Conservation (phyloP, 2,329 filamentous ascomycete genomes). For the Didymella lethalis region DNA sequence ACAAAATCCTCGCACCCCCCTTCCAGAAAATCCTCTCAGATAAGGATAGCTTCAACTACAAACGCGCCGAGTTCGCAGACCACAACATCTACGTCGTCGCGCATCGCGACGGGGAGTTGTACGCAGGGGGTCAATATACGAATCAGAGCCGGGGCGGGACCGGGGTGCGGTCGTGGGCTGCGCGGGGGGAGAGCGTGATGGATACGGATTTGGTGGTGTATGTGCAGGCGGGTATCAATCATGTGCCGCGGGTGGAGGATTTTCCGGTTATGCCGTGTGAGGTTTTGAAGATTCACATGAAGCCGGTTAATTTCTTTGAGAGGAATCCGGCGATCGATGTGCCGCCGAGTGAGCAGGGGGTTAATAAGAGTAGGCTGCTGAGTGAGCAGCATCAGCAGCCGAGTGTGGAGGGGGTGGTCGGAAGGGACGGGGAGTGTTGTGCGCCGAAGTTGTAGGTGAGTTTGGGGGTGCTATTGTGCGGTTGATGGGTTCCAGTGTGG, state of each 20-base stretch:
- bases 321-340: constrained; percentile 68
- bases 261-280: constrained; percentile 68
- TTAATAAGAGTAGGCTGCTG: constrained; percentile 54
- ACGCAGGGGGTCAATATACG: constrained; percentile 66
- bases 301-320: constrained; percentile 67
- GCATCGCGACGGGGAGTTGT: constrained; percentile 66
- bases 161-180: constrained; percentile 59
- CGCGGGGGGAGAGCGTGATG: constrained; percentile 61
- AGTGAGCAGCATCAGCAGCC: constrained; percentile 51
- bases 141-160: constrained; percentile 65
- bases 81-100: constrained; percentile 66
- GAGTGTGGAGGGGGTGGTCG: constrained; percentile 47
- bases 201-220: constrained; percentile 66
- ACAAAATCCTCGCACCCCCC: constrained; percentile 59
- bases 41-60: constrained; percentile 63
- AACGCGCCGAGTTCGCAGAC: constrained; percentile 66
- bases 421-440: constrained; percentile 51
- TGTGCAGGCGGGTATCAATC: constrained; percentile 66
- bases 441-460: constrained; percentile 36
- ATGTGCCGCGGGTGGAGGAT: constrained; percentile 64
- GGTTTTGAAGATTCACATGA: constrained; percentile 64
- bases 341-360: constrained; percentile 59
- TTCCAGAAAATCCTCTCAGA: constrained; percentile 63
- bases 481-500: too few species aligned
- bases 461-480: background rate